phyloP scores from a whole-genome alignment of 2,329 filamentous ascomycete genomes.

The Venturia pyrina region DNA sequence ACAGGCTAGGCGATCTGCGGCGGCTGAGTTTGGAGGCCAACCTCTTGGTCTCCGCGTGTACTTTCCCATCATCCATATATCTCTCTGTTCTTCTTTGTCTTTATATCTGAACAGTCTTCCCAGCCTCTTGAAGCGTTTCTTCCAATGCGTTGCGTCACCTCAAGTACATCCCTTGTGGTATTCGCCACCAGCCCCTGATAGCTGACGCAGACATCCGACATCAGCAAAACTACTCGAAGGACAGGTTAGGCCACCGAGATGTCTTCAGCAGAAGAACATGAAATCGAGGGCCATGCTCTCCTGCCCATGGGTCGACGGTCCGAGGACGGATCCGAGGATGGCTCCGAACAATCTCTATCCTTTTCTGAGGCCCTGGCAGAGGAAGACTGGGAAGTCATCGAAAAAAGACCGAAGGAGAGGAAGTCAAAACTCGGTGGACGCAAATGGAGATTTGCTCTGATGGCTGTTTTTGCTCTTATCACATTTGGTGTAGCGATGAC shows the following conservation, averaged over 20 bases:
- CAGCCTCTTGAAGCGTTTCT: not conserved
- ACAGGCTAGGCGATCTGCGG: slow-evolving; percentile 2
- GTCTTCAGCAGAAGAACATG: not conserved
- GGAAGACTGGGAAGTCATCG: not conserved
- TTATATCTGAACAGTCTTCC: not conserved
- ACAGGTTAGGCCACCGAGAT: not conserved
- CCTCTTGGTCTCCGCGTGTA: not conserved
- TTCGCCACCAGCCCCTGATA: slow-evolving; percentile 1
- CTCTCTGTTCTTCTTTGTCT: not conserved
- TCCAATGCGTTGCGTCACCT: not conserved
- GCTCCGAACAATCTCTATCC: not conserved
- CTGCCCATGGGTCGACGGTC: not conserved
- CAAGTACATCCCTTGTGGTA: not conserved
- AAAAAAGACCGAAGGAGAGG: not conserved
- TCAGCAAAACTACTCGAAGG: not conserved
- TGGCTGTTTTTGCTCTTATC: not conserved
- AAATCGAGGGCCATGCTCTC: slow-evolving; percentile 3
- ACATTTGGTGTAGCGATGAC: not conserved
- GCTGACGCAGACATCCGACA: not conserved
- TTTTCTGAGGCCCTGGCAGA: not conserved
- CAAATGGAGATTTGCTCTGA: not conserved
- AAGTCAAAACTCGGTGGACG: not conserved
- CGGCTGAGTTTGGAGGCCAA: not conserved
- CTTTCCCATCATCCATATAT: not conserved
- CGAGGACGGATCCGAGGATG: slow-evolving; percentile 5